A percentile compares a stretch with the other conserved stretches of the same genome.
These are phyloP conservation scores for Talaromyces adpressus DNA, from an alignment of 495 filamentous ascomycete genomes.

Conservation along the genomic window DNA sequence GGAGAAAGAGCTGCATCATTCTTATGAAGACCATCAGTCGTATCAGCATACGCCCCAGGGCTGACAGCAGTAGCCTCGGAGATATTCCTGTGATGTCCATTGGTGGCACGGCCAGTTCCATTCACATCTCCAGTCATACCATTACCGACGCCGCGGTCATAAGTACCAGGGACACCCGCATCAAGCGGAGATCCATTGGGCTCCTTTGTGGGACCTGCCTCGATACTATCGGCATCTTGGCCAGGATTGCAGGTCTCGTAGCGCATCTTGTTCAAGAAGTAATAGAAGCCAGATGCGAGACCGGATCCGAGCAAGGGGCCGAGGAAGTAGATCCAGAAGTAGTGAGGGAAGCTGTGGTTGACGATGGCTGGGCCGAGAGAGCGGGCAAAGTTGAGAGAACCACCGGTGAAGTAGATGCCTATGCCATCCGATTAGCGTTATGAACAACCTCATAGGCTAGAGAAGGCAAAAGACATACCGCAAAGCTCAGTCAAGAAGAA, in stretches of 20 bases:
- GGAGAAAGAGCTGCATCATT: not conserved
- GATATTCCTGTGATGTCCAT: conserved; percentile 1
- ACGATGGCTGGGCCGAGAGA: conserved; percentile 67
- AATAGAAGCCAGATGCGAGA: conserved; percentile 62
- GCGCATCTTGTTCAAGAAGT: conserved; percentile 56
- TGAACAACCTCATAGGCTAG: not conserved
- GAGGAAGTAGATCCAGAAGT: conserved; percentile 55
- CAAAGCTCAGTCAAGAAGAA: conserved; percentile 65
- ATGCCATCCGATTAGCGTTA: not conserved
- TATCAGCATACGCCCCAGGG: not conserved
- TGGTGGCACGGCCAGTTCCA: not conserved
- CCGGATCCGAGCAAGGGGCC: conserved; percentile 61
- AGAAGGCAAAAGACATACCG: conserved; percentile 33
- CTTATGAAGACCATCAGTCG: not conserved
- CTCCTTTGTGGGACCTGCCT: not conserved
- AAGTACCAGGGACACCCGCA: not conserved
- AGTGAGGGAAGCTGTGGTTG: conserved; percentile 50
- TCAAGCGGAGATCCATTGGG: not conserved
- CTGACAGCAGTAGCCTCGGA: conserved; percentile 6
- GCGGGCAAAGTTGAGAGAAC: conserved; percentile 65
- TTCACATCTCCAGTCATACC: not conserved
- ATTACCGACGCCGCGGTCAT: not conserved
- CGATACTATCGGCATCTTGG: conserved; percentile 43
- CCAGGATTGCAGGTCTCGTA: conserved; percentile 76
- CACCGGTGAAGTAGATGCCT: conserved; percentile 68